Base-by-base conservation (phyloP, 768 basidiomycete species). In the Suillus variegatus region DNA sequence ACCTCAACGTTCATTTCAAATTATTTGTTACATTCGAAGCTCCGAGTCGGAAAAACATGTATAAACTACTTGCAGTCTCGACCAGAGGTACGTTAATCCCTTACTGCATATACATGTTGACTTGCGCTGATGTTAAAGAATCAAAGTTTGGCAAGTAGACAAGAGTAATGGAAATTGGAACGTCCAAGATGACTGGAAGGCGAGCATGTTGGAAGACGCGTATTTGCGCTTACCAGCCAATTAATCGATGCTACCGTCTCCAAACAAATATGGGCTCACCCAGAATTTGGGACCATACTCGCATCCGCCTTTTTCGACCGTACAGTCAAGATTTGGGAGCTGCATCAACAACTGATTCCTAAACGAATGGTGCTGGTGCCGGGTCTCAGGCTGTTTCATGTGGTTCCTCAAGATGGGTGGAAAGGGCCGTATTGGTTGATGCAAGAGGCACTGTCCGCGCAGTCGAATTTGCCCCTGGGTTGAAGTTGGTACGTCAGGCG, bases 261-360 rank as follows among this genome's bases (percentile, higher is more conserved):
- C 10, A 89, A 85, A 75, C 70, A 97, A 16, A 86, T 86, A 61
- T 98, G 95, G 93, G 94, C 94, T 1, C 95, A 96, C 73, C 94
- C 97, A 6, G 90, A 95, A 76, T 95, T 95, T 65, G 96, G 95
- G 5, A 86, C 88, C 2, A 86, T 97, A 61, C 81, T 99, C 63
- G 94, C 94, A 0, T 93, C 92, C 4, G 86, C 88, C 5, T 94
- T 91, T 2, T 95, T 95, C 71, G 97, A 98, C 77, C 85, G 95
- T 32, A 92, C 92, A 0, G 92, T 95, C 63, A 93, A 96, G 76
- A 85, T 99, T 18, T 98, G 95, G 95, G 93, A 96, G 73, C 87
- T 55, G 65, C 73, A 22, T 76, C 77, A 9, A 68, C 75, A 3
- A 69, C 69, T 41, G 73, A 73, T 10, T 67, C 70, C 14, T 70